phyloP scores from a whole-genome alignment of 495 filamentous ascomycete genomes.

The Hypoxylon trugodes region DNA sequence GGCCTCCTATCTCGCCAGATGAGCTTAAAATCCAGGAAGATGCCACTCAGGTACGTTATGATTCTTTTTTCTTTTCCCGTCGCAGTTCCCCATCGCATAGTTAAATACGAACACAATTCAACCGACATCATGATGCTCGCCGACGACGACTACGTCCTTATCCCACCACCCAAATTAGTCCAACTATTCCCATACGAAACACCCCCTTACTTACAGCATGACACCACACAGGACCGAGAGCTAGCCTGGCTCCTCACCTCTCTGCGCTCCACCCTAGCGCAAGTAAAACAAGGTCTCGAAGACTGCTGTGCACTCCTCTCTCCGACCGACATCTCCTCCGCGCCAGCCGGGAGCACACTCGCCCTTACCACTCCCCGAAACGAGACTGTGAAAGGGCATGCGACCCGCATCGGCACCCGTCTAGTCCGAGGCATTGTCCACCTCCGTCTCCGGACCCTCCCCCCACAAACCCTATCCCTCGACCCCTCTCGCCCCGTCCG shows the following conservation, averaged over 20 bases:
- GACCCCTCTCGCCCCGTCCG: constrained; percentile 64
- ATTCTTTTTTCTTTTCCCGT: constrained; percentile 23
- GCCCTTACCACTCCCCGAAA: constrained; percentile 86
- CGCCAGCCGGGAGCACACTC: constrained; percentile 80
- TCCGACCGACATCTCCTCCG: constrained; percentile 71
- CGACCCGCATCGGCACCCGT: constrained; percentile 80
- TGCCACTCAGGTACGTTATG: constrained; percentile 71
- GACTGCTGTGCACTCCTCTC: constrained; percentile 87
- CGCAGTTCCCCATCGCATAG: not conserved
- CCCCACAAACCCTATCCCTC: constrained; percentile 58
- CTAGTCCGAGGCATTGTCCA: constrained; percentile 73
- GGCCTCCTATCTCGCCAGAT: constrained; percentile 73
- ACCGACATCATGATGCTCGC: constrained; percentile 36
- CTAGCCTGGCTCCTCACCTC: constrained; percentile 85
- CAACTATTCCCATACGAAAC: not conserved
- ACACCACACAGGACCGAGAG: constrained; percentile 60
- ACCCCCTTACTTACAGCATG: constrained; percentile 19
- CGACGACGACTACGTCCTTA: constrained; percentile 48
- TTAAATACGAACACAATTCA: not conserved
- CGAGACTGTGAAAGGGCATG: constrained; percentile 89
- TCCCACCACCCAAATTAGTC: constrained; percentile 15
- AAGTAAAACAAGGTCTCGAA: constrained; percentile 83
- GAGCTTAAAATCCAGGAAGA: constrained; percentile 73
- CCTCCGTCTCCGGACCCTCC: constrained; percentile 59
- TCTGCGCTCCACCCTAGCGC: constrained; percentile 77